These are phyloP conservation scores for Lepidopterella palustris DNA, from an alignment of 495 filamentous ascomycete genomes.

Conservation along the genomic window DNA sequence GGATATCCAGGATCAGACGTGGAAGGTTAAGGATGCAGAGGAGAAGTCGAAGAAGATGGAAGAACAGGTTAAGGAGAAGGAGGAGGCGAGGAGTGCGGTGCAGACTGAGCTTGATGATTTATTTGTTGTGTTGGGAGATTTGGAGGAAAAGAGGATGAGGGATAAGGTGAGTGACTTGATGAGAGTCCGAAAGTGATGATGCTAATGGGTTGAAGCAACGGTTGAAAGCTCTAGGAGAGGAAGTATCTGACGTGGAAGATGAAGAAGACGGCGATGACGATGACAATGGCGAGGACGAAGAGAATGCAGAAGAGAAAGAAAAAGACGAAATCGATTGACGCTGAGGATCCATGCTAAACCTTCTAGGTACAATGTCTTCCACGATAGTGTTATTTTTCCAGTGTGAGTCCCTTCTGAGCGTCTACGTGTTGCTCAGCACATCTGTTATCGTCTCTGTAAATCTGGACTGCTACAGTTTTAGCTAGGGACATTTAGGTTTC, in stretches of 20 bases:
- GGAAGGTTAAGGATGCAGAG: conserved; percentile 26
- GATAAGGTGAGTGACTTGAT: conserved; percentile 29
- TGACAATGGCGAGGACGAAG: conserved; percentile 26
- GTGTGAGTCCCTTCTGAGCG: no score
- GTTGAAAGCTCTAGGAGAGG: conserved; percentile 38
- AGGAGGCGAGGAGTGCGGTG: conserved; percentile 29
- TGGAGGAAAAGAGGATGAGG: conserved; percentile 37
- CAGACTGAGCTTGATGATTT: conserved; percentile 40
- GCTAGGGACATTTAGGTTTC: no score
- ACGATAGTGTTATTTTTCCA: no score
- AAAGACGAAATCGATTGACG: background rate
- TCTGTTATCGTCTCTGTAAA: no score
- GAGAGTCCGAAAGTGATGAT: background rate
- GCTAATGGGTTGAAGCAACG: conserved; percentile 31
- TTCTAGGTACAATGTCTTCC: no score
- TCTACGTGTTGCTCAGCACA: no score
- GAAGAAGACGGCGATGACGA: conserved; percentile 35
- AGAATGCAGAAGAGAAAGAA: conserved; percentile 9
- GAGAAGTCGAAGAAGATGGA: conserved; percentile 30
- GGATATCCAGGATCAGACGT: conserved; percentile 27
- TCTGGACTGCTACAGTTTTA: no score
- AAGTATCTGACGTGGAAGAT: conserved; percentile 36
- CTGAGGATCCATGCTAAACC: no score
- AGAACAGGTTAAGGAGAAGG: conserved; percentile 25
- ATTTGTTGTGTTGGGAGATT: conserved; percentile 37